phyloP scores from a whole-genome alignment of 352 stramenopile species.

The Phytophthora sansomeana region DNA sequence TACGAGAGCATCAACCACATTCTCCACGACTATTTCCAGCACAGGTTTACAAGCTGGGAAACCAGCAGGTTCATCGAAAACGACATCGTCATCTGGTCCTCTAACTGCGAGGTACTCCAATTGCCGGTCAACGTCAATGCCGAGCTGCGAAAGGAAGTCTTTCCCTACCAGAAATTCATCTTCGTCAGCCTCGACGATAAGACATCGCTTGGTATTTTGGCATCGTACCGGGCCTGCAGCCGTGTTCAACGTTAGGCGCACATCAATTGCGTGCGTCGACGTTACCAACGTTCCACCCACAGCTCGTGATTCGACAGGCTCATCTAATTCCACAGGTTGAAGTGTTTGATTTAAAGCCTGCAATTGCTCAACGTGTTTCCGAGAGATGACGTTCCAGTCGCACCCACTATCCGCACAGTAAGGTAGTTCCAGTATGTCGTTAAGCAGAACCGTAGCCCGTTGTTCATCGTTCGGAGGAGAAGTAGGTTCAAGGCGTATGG shows the following conservation, averaged over 20 bases:
- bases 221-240: slow-evolving; percentile 11
- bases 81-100: background rate
- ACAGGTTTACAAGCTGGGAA: background rate
- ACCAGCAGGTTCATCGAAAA: slow-evolving; percentile 2
- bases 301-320: background rate
- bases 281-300: background rate
- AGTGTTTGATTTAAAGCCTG: background rate
- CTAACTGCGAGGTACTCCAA: slow-evolving; percentile 7
- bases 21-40: background rate
- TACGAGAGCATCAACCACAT: slow-evolving; percentile 5
- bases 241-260: slow-evolving; percentile 12
- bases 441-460: slow-evolving; percentile 1
- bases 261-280: slow-evolving; percentile 10
- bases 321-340: background rate
- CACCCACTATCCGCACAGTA: slow-evolving; percentile 27
- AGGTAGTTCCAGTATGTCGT: background rate
- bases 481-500: background rate
- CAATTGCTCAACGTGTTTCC: slow-evolving; percentile 9
- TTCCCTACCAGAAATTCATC: slow-evolving; percentile 10
- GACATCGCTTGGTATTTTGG: slow-evolving; percentile 6
- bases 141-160: background rate
- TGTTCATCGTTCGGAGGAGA: background rate
- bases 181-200: slow-evolving; percentile 12
- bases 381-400: slow-evolving; percentile 25
- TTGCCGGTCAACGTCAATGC: slow-evolving; percentile 17